Evolutionary conservation across 768 basidiomycete species (phyloP).

Genomic region (Mycena polygramma): DNA sequence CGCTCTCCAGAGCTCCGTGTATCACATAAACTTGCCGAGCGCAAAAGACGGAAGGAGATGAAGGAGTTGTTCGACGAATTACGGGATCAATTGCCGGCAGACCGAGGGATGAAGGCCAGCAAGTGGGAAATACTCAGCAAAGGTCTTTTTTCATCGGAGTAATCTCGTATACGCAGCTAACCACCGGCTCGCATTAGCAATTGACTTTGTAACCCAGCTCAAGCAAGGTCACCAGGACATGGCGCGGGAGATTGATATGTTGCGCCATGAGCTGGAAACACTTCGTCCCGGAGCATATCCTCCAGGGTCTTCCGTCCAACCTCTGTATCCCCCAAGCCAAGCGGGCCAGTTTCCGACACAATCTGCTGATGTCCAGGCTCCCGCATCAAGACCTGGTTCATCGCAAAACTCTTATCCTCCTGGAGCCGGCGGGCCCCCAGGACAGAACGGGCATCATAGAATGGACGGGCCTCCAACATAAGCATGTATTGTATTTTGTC

Average conservation of each 20-base stretch:
- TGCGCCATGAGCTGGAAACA: constrained; percentile 81
- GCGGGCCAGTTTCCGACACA: constrained; percentile 54
- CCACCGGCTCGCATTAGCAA: constrained; percentile 62
- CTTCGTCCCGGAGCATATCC: constrained; percentile 70
- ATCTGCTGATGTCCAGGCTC: constrained; percentile 47
- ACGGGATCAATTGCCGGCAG: constrained; percentile 91
- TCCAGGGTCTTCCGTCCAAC: constrained; percentile 61
- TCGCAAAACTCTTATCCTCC: constrained; percentile 71
- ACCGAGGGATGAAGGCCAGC: constrained; percentile 95
- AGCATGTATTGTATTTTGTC: constrained; percentile 37
- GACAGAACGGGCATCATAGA: constrained; percentile 62
- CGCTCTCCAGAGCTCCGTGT: constrained; percentile 95
- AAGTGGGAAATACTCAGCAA: constrained; percentile 99
- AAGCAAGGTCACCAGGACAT: constrained; percentile 85
- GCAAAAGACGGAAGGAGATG: constrained; percentile 99
- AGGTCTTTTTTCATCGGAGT: constrained; percentile 62
- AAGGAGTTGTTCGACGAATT: constrained; percentile 98
- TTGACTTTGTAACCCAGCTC: constrained; percentile 87
- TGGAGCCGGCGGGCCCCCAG: constrained; percentile 50
- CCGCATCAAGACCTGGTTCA: constrained; percentile 68
- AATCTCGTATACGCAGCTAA: constrained; percentile 24
- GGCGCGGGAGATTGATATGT: constrained; percentile 81
- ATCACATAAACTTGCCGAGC: constrained; percentile 96
- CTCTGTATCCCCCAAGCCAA: constrained; percentile 55
- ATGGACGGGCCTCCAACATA: constrained; percentile 57